Conservation (phyloP, 768 basidiomycete genomes). For the Asterophora lycoperdoides region DNA sequence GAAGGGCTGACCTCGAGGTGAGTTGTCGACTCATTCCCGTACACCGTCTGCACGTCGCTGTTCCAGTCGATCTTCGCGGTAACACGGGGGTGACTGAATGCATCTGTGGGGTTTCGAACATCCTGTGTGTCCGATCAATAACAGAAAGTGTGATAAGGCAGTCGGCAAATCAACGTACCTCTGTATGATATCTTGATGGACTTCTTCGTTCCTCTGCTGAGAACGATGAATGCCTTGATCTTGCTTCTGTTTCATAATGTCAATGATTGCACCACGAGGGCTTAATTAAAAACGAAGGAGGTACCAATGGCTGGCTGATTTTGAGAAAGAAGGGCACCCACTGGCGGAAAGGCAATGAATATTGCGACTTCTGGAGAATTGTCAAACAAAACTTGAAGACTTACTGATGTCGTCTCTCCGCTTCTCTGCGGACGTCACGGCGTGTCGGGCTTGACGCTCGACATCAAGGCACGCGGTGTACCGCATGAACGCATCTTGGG, state of each 20-base stretch:
- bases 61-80: constrained; percentile 45
- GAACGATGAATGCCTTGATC: constrained; percentile 51
- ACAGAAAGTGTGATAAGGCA: background rate
- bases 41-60: constrained; percentile 39
- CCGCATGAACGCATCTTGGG: constrained; percentile 65
- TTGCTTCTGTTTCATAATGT: constrained; percentile 27
- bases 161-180: constrained; percentile 28
- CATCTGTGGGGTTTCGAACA: constrained; percentile 36
- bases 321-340: constrained; percentile 43
- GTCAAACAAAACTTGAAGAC: constrained; percentile 15
- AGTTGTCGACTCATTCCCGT: constrained; percentile 35
- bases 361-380: background rate
- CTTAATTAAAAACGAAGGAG: constrained; percentile 6
- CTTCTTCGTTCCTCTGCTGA: constrained; percentile 45
- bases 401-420: constrained; percentile 63
- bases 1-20: constrained; percentile 40
- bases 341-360: constrained; percentile 26
- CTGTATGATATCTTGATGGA: constrained; percentile 42
- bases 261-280: constrained; percentile 17
- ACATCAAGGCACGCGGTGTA: constrained; percentile 68
- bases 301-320: constrained; percentile 37
- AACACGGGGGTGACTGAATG: constrained; percentile 39
- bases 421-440: constrained; percentile 61
- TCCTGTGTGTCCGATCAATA: constrained; percentile 21
- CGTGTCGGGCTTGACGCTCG: constrained; percentile 62